These are phyloP conservation scores for Pisolithus microcarpus DNA, from an alignment of 768 basidiomycete species.

Conservation along the genomic window DNA sequence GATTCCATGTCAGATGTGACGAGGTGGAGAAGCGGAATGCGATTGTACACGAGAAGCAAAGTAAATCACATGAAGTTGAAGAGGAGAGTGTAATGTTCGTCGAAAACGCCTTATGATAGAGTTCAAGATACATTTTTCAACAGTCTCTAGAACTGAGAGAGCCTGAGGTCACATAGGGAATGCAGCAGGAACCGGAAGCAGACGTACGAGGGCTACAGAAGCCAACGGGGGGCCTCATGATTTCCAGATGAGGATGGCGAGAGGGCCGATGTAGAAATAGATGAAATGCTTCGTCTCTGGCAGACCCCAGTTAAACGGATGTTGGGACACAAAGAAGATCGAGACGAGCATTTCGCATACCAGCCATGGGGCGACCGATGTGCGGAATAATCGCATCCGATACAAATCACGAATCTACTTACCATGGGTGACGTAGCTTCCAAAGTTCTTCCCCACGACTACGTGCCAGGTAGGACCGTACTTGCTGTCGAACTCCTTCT, in stretches of 20 bases:
- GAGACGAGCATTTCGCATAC: not conserved
- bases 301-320: constrained; percentile 7
- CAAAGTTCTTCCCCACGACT: constrained; percentile 98
- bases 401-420: constrained; percentile 20
- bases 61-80: constrained; percentile 7
- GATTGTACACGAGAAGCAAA: no score
- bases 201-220: constrained; percentile 17
- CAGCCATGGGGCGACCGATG: not conserved
- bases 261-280: constrained; percentile 92
- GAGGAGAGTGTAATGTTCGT: constrained; percentile 11
- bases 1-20: no score
- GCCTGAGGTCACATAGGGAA: not conserved
- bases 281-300: constrained; percentile 98
- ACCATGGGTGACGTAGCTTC: constrained; percentile 97
- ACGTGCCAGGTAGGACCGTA: constrained; percentile 97
- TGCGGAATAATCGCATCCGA: not conserved
- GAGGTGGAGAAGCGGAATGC: no score
- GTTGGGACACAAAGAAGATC: not conserved
- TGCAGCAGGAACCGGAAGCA: not conserved
- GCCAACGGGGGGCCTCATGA: constrained; percentile 43
- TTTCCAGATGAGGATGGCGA: constrained; percentile 94
- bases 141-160: constrained; percentile 6
- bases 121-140: constrained; percentile 11
- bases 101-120: constrained; percentile 20
- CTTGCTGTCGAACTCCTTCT: constrained; percentile 93